Percentiles rank a stretch among this genome's conserved stretches.
Conservation (phyloP, 2,329 filamentous ascomycete species). For the Aureobasidium sp. region DNA sequence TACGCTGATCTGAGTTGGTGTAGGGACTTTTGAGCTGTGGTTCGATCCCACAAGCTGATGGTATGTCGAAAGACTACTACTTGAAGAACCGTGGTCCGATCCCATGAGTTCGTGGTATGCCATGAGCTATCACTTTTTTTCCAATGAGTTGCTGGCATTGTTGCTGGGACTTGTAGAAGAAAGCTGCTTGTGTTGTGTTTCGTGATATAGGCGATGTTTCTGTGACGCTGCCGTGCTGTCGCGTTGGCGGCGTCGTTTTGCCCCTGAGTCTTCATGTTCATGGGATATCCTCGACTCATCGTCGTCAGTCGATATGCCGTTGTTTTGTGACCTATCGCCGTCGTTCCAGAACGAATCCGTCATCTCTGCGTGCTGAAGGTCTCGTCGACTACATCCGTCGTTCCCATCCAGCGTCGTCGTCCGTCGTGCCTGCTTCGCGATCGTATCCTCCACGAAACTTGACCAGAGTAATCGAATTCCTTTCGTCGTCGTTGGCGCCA, state of each 20-base stretch:
- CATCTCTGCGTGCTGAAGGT: background rate
- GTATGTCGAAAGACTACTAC: background rate
- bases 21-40: background rate
- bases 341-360: background rate
- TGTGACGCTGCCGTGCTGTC: background rate
- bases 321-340: background rate
- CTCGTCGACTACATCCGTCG: background rate
- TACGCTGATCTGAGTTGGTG: background rate
- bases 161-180: background rate
- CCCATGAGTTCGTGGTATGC: background rate
- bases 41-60: background rate
- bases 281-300: background rate
- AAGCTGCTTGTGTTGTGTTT: background rate
- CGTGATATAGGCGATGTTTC: background rate
- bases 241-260: background rate
- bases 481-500: background rate
- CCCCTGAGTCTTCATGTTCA: background rate
- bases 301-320: background rate
- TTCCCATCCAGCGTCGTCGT: background rate
- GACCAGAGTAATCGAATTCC: too few relatives aligned
- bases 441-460: too few relatives aligned
- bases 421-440: background rate
- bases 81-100: background rate
- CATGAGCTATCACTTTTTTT: background rate
- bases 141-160: background rate